These are phyloP conservation scores for Clitoria ternatea DNA, from an alignment of 306 rosid genomes.

Conservation along the genomic window DNA sequence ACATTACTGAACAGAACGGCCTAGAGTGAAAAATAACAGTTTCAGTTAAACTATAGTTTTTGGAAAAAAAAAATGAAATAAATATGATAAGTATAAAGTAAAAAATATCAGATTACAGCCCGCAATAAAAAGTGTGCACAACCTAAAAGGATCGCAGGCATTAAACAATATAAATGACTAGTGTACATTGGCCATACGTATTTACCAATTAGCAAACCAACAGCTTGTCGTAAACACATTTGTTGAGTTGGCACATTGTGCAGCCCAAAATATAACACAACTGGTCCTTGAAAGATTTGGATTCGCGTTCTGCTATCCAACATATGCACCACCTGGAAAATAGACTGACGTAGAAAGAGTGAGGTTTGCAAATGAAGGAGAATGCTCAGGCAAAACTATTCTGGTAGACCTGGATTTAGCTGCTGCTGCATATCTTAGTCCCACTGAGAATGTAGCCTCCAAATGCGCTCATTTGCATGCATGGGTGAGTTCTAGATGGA, in stretches of 20 bases:
- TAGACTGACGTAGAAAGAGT: slow-evolving; percentile 78
- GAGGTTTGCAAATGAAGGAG: slow-evolving; percentile 50
- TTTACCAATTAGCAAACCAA: not conserved
- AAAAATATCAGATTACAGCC: slow-evolving; percentile 8
- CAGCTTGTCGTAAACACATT: slow-evolving; percentile 61
- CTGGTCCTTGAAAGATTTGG: slow-evolving; percentile 47
- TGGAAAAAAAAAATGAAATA: not conserved
- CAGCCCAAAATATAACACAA: slow-evolving; percentile 46
- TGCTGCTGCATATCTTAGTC: slow-evolving; percentile 56
- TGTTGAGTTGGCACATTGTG: slow-evolving; percentile 46
- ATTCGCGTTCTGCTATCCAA: slow-evolving; percentile 60
- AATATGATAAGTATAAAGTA: slow-evolving; percentile 13
- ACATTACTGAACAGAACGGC: no score
- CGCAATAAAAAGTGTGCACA: not conserved
- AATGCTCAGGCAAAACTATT: not conserved
- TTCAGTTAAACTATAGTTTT: not conserved
- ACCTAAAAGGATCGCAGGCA: not conserved
- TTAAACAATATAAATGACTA: not conserved
- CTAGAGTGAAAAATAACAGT: no score
- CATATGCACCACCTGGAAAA: slow-evolving; percentile 61
- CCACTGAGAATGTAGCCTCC: slow-evolving; percentile 95
- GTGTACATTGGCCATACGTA: slow-evolving; percentile 9
- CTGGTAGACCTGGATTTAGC: slow-evolving; percentile 17
- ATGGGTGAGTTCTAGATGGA: slow-evolving; percentile 92
- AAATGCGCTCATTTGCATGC: slow-evolving; percentile 87